Base-by-base conservation (phyloP, 2,329 filamentous ascomycete species). In the Penicillium brevicompactum region DNA sequence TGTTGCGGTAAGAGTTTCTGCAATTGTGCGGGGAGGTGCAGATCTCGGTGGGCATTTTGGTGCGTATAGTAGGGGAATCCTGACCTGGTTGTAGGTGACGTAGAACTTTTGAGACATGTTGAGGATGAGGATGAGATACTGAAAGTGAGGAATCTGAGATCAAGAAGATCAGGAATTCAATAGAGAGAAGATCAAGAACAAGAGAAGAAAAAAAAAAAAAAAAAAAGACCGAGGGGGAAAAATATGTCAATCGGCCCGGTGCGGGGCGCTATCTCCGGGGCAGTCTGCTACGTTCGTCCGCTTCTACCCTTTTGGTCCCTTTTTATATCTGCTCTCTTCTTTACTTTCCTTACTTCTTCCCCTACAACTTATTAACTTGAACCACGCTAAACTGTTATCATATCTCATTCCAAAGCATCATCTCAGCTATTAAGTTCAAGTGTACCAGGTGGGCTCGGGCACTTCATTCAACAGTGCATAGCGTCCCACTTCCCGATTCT, bases 21-120 rank as follows among this genome's bases (percentile, higher is more conserved):
- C 5, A 43, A 14, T 21, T 53, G 58, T 46, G 57, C 45, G 51
- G 38, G 50, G 41, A 32, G 30, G n/a, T 18, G 30, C 32, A 16
- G 31, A 42, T 49, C 49, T 40, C 41, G 11, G 32, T 13, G 11
- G 9, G n/a, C 13, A n/a, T n/a, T 14, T 27, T 27, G 24, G 24
- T 18, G 18, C 24, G 24, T 27, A 27, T 27, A 27, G 14, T n/a
- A n/a, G 34, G 34, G 34, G 13, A 37, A 34, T 46, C 85, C 75
- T 49, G 80, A 92, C 90, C 85, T 94, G 86, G 76, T 95, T 96
- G 79, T 96, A 96, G 67, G 90, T 94, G 73, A 94, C 87, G 80
- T 93, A 95, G 74, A 92, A 76, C 76, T 95, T 95, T 76, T 93
- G 83, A 63, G 89, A 84, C 89, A 92, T 92, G 57, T 80, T 88